phyloP scores from a whole-genome alignment of 176 grass and related monocot species.

The Musa troglodytarum region DNA sequence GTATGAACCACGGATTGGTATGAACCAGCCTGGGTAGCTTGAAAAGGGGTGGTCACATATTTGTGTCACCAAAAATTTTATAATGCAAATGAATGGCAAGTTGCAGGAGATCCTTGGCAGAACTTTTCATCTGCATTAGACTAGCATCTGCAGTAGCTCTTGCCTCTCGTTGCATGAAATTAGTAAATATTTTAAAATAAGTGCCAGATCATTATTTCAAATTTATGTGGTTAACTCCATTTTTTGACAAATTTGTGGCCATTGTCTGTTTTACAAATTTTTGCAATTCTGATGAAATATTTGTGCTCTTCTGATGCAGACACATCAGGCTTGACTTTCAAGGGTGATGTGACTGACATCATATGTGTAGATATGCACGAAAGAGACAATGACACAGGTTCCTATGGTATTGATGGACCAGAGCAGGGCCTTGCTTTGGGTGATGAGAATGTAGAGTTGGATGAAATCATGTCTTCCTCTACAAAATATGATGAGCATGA shows the following conservation, averaged over 20 bases:
- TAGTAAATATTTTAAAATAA: no score
- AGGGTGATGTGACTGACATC: slow-evolving; percentile 30
- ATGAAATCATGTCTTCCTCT: slow-evolving; percentile 27
- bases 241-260: neutral
- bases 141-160: no score
- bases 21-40: no score
- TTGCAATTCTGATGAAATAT: neutral
- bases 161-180: no score
- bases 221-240: neutral
- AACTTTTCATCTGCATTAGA: no score
- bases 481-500: slow-evolving; percentile 35
- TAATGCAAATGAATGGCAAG: neutral
- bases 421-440: slow-evolving; percentile 37
- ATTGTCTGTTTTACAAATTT: neutral
- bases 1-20: no score
- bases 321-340: slow-evolving; percentile 29
- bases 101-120: neutral
- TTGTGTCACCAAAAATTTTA: no score
- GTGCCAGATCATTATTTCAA: neutral
- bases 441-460: slow-evolving; percentile 36
- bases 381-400: slow-evolving; percentile 20
- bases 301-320: slow-evolving; percentile 19
- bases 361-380: slow-evolving; percentile 35
- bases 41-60: no score
- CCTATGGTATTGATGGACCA: slow-evolving; percentile 29